Evolutionary conservation across 208 protist species (phyloP).

Genomic region (Leptomonas pyrrhocoris): DNA sequence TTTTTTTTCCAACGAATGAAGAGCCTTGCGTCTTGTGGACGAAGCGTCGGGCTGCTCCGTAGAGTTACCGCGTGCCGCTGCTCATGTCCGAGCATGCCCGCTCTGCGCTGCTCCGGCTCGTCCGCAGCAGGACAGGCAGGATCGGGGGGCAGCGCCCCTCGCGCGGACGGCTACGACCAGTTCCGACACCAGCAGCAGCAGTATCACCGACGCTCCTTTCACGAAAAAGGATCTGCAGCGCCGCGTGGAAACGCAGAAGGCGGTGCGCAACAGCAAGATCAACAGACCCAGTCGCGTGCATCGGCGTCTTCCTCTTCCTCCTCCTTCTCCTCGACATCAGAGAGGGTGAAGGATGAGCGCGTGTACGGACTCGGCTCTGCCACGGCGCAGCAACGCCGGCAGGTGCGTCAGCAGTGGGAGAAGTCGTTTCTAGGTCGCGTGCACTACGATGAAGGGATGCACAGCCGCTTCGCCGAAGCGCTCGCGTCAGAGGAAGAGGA

Average conservation of each 20-base stretch:
- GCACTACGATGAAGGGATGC: conserved; percentile 87
- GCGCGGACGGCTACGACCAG: conserved; percentile 27
- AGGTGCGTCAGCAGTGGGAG: conserved; percentile 72
- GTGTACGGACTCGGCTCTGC: conserved; percentile 35
- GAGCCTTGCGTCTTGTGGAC: not conserved
- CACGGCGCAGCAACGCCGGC: conserved; percentile 66
- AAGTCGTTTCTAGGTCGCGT: conserved; percentile 86
- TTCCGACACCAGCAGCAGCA: conserved; percentile 41
- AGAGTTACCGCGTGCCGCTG: not conserved
- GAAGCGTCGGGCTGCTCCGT: not conserved
- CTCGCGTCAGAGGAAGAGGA: conserved; percentile 57
- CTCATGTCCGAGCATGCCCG: not conserved
- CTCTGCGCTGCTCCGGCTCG: conserved; percentile 1
- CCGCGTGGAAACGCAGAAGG: conserved; percentile 2
- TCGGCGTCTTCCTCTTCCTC: conserved; percentile 34
- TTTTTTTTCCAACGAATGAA: no score
- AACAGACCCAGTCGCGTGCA: not conserved
- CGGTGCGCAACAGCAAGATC: conserved; percentile 1
- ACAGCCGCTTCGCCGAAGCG: conserved; percentile 60
- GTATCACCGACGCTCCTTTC: conserved; percentile 55
- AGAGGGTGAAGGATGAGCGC: conserved; percentile 23
- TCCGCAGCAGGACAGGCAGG: not conserved
- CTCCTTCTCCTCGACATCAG: conserved; percentile 1
- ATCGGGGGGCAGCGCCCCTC: not conserved
- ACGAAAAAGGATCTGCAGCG: conserved; percentile 44